Evolutionary conservation across 768 basidiomycete genomes (phyloP).

Genomic region (Strobilomyces dryophilus): DNA sequence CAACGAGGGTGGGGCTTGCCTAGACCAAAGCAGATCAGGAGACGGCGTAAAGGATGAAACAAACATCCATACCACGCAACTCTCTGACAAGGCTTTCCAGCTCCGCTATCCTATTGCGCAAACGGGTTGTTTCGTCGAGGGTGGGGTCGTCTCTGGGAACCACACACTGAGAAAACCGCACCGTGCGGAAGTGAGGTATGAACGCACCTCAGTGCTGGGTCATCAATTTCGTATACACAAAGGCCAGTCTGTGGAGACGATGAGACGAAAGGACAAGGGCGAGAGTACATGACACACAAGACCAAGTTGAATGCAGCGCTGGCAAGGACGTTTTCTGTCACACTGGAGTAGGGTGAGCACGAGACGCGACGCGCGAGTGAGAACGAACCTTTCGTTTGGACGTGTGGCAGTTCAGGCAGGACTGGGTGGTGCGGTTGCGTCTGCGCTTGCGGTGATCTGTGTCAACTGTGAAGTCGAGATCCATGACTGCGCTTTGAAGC

Average conservation of each 20-base stretch:
- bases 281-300: conserved; percentile 45
- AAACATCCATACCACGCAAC: conserved; percentile 56
- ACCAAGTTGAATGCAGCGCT: conserved; percentile 85
- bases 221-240: conserved; percentile 93
- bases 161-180: background rate
- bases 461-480: conserved; percentile 69
- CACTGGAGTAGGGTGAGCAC: conserved; percentile 41
- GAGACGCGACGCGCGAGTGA: background rate
- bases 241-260: conserved; percentile 66
- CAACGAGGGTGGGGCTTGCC: conserved; percentile 87
- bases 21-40: conserved; percentile 27
- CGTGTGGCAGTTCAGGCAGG: conserved; percentile 85
- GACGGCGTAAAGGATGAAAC: conserved; percentile 5
- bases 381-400: conserved; percentile 81
- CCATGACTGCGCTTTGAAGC: conserved; percentile 59
- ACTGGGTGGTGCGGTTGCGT: conserved; percentile 89
- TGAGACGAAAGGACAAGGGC: conserved; percentile 2
- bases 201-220: conserved; percentile 70
- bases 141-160: conserved; percentile 73
- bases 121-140: conserved; percentile 80
- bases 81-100: conserved; percentile 90
- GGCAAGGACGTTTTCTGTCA: conserved; percentile 88
- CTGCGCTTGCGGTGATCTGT: conserved; percentile 79
- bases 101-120: conserved; percentile 86
- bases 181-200: background rate